phyloP scores from a whole-genome alignment of 352 stramenopile species.

The Ophiocytium majus region DNA sequence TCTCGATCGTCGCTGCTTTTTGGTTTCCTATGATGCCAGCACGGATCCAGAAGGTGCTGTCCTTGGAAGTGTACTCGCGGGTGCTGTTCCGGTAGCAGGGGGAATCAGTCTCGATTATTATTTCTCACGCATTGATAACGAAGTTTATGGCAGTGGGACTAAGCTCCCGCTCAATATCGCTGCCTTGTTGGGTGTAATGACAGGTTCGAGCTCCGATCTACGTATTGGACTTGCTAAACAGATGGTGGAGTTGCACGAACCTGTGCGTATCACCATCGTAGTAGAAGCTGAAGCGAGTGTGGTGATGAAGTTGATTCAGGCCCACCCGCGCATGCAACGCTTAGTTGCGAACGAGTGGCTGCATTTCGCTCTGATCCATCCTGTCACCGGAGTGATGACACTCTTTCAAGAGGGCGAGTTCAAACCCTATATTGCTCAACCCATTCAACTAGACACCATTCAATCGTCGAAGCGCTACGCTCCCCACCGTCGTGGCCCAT shows the following conservation, averaged over 20 bases:
- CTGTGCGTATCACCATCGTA: neutral
- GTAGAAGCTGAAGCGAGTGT: neutral
- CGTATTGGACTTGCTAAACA: neutral
- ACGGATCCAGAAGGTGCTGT: neutral
- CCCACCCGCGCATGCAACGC: no score
- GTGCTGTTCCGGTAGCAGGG: neutral
- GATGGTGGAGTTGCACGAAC: constrained; percentile 9
- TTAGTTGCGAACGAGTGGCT: no score
- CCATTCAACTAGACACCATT: no score
- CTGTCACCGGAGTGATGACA: no score
- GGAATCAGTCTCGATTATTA: constrained; percentile 3
- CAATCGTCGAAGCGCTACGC: no score
- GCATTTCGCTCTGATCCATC: no score
- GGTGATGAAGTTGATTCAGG: no score
- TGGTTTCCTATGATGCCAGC: neutral
- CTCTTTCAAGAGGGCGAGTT: no score
- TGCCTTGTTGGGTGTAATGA: neutral
- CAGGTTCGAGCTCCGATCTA: neutral
- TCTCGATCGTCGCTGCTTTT: neutral
- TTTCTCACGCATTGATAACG: constrained; percentile 7
- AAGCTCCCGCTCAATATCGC: neutral
- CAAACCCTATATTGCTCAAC: no score
- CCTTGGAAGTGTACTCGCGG: neutral
- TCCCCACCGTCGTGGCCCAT: no score
- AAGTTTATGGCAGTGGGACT: neutral